Conservation (phyloP, 129 eudicot species). For the Pittosporum tobira region DNA sequence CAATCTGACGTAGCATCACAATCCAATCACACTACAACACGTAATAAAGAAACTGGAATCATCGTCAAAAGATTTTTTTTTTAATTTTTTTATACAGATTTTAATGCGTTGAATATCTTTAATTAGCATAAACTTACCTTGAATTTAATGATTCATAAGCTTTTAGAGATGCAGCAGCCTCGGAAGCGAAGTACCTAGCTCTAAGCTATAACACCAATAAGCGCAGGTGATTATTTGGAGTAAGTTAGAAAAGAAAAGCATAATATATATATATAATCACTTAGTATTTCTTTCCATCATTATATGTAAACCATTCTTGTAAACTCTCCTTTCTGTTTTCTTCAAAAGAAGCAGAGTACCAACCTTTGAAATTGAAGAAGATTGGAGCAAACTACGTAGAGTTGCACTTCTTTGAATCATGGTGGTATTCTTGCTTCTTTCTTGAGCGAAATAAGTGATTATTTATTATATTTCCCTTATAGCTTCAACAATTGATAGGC, state of each 20-base stretch:
- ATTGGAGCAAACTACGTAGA: constrained; percentile 4
- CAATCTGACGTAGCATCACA: no score
- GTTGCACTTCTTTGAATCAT: constrained; percentile 7
- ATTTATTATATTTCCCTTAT: no score
- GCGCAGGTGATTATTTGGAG: no score
- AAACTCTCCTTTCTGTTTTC: no score
- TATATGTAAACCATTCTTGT: no score
- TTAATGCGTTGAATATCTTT: no score
- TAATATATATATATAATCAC: no score
- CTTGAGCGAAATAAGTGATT: neutral
- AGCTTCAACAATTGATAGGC: no score
- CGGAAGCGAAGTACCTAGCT: constrained; percentile 3
- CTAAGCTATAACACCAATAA: constrained; percentile 10
- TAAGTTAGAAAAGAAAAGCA: no score
- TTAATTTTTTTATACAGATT: no score
- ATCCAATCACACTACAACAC: no score
- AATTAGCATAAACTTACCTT: constrained; percentile 5
- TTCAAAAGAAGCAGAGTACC: neutral
- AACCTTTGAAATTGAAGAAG: constrained; percentile 1
- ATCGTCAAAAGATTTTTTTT: neutral
- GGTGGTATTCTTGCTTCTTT: neutral
- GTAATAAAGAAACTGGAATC: neutral
- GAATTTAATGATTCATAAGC: constrained; percentile 4
- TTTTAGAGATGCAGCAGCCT: constrained; percentile 18
- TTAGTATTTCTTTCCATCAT: no score